Evolutionary conservation across 2,329 filamentous ascomycete genomes (phyloP), one percentile per base, ranked within the genome.

Genomic region (Xylaria sp.): DNA sequence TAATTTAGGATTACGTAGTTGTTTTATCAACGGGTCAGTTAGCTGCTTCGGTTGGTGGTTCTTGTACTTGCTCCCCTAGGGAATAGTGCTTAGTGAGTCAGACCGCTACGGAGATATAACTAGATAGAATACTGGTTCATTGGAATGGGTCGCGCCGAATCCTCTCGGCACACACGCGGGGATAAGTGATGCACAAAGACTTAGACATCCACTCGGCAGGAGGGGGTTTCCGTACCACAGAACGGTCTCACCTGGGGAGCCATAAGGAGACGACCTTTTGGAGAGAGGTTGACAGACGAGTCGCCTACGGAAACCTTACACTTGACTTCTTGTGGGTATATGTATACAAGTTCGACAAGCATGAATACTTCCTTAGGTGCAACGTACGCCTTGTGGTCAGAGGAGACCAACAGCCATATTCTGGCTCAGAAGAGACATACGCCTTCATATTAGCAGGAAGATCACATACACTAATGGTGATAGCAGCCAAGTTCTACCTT

Each of bases 241-340:
- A 40, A 19, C 11, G 37, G 11, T 3, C 15, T 3, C 53, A 55
- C 41, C 13, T 55, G 1, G 3, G 40, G 15, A 55, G 53, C n/a
- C 53, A 55, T 7, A 11, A 17, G 3, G 21, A 55, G 10, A 55
- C 47, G 53, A 7, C 2, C 0, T 17, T 41, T 13, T 47, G 31
- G 43, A n/a, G 2, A 2, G 43, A 55, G 35, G 31, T 54, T 2
- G 0, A 7, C 6, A 10, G 2, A 10, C 3, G 6, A 1, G 4
- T 6, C 7, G 9, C 19, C 1, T 4, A 9, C 11, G 43, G 53
- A 7, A 25, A 23, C 1, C 43, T 27, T 5, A 17, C n/a, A 1
- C 53, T 55, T 9, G 53, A 55, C 21, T 55, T 41, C 21, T 47
- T 55, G 43, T 55, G 53, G 53, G 53, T 55, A 19, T 55, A 47